Conservation (phyloP, 1,139 yeast genomes). For the Diutina ranongensis region DNA sequence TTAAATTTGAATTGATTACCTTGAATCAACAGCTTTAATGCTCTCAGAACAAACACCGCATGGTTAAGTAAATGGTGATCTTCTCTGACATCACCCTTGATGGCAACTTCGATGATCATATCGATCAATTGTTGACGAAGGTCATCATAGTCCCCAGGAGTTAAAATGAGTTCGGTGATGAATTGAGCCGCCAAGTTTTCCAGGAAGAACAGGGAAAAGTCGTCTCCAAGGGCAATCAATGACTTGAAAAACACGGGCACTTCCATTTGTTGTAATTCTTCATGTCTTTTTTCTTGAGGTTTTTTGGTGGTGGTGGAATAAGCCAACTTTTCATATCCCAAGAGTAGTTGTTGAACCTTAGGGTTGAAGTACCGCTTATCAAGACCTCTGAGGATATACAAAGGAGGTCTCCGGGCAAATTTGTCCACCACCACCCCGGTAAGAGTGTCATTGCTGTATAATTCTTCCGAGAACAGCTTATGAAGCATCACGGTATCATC, state of each 20-base stretch:
- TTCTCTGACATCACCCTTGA: conserved; percentile 64
- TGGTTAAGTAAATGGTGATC: conserved; percentile 55
- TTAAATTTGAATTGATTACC: conserved; percentile 49
- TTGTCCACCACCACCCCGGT: conserved; percentile 56
- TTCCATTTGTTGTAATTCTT: conserved; percentile 55
- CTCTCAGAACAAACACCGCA: conserved; percentile 63
- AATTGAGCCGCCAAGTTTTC: conserved; percentile 81
- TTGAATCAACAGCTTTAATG: conserved; percentile 69
- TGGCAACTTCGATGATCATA: conserved; percentile 38
- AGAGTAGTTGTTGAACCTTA: conserved; percentile 45
- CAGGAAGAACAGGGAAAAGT: conserved; percentile 31
- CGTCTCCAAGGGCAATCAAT: conserved; percentile 30
- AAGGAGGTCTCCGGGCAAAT: conserved; percentile 79
- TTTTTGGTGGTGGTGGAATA: conserved; percentile 68
- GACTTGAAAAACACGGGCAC: conserved; percentile 54
- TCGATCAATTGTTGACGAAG: conserved; percentile 43
- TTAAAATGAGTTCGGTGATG: conserved; percentile 59
- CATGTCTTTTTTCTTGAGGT: conserved; percentile 65
- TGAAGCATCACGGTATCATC: conserved; percentile 84
- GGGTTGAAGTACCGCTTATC: conserved; percentile 81
- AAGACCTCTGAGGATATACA: conserved; percentile 69
- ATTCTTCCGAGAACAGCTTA: conserved; percentile 58
- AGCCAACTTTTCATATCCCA: conserved; percentile 54
- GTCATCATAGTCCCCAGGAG: conserved; percentile 29
- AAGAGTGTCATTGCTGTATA: conserved; percentile 42